Percentiles rank a stretch among this genome's conserved stretches.
phyloP scores from a whole-genome alignment of 176 grass and related monocot genomes.

The Puccinellia tenuiflora region DNA sequence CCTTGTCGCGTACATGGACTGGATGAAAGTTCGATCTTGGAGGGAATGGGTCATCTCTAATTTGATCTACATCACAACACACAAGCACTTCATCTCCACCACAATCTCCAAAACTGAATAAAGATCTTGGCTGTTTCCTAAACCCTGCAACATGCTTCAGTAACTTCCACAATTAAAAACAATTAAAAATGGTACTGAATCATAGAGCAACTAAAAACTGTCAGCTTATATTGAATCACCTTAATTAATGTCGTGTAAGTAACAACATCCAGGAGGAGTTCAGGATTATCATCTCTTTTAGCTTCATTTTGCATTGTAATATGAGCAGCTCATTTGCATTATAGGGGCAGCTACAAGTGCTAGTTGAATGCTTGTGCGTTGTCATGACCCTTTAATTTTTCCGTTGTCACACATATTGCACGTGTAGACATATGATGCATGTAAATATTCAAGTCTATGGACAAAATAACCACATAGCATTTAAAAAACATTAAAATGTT shows the following conservation, averaged over 20 bases:
- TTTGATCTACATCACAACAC: no score
- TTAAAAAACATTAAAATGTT: no score
- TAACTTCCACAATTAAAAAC: no score
- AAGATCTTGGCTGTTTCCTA: no score
- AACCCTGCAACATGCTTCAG: no score
- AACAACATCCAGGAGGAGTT: constrained; percentile 71
- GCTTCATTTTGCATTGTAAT: constrained; percentile 72
- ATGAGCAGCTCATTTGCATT: constrained; percentile 35
- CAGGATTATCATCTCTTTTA: constrained; percentile 37
- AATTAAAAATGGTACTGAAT: neutral
- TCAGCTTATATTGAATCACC: constrained; percentile 36
- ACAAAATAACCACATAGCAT: no score
- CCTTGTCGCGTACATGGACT: neutral
- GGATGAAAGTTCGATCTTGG: neutral
- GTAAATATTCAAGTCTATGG: no score
- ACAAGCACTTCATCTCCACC: neutral
- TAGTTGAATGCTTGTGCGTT: no score
- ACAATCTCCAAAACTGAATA: no score
- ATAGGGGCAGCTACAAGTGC: constrained; percentile 10
- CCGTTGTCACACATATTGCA: no score
- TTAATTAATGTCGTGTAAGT: constrained; percentile 89
- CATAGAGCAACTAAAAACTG: neutral
- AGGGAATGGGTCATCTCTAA: neutral
- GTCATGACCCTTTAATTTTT: no score
- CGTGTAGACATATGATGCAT: no score